Conservation (phyloP, 2,329 filamentous ascomycete genomes). For the Calonectria montana region DNA sequence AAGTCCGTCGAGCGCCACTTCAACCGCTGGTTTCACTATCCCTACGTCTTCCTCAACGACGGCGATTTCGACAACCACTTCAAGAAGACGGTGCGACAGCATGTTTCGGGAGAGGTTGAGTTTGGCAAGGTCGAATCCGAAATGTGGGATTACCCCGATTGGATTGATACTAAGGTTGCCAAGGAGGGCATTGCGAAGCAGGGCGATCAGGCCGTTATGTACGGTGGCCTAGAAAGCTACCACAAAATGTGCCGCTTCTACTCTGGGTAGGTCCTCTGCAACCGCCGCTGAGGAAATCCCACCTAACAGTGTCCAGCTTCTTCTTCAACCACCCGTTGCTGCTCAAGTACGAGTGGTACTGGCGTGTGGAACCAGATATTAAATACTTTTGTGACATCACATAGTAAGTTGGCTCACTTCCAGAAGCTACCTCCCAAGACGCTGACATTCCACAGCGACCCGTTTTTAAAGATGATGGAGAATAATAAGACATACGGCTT, state of each 20-base stretch:
- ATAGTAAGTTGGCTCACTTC: conserved; percentile 69
- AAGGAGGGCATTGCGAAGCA: conserved; percentile 97
- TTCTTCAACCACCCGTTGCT: conserved; percentile 98
- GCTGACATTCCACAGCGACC: conserved; percentile 71
- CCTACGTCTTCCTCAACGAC: conserved; percentile 98
- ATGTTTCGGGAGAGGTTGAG: conserved; percentile 88
- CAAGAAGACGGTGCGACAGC: conserved; percentile 86
- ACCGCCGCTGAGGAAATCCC: neutral
- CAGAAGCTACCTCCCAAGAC: neutral
- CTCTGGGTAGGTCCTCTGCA: conserved; percentile 76
- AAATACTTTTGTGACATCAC: conserved; percentile 99
- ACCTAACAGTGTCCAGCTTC: conserved; percentile 65
- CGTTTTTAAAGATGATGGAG: conserved; percentile 94
- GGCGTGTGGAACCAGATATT: conserved; percentile 98
- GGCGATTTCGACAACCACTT: conserved; percentile 96
- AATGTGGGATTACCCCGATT: conserved; percentile 98
- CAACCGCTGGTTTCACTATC: conserved; percentile 98
- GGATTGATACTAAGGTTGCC: conserved; percentile 93
- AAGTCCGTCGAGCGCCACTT: conserved; percentile 99
- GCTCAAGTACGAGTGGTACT: conserved; percentile 99
- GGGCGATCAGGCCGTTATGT: conserved; percentile 98
- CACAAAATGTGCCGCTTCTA: conserved; percentile 99
- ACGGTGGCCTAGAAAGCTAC: conserved; percentile 98
- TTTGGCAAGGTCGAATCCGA: conserved; percentile 92
- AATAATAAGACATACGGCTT: conserved; percentile 98